phyloP scores from a whole-genome alignment of 305 asterid species.

The Withania somnifera region DNA sequence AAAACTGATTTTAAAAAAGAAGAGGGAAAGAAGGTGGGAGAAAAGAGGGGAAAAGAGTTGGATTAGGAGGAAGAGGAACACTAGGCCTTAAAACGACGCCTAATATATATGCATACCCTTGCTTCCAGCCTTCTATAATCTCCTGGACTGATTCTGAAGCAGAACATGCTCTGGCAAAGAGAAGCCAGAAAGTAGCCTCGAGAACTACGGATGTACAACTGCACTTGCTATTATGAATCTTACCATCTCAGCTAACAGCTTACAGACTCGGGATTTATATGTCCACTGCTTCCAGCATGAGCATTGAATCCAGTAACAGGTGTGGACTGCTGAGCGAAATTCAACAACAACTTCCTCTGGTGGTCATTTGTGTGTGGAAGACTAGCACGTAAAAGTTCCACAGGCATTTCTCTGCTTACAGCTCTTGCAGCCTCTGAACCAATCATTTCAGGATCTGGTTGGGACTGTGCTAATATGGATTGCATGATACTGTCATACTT shows the following conservation, averaged over 20 bases:
- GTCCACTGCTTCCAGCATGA: conserved; percentile 41
- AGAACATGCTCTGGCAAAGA: neutral
- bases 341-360: conserved; percentile 63
- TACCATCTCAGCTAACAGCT: conserved; percentile 26
- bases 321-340: conserved; percentile 71
- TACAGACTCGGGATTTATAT: conserved; percentile 43
- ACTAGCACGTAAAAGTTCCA: conserved; percentile 85
- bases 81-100: conserved; percentile 1
- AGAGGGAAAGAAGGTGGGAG: neutral
- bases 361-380: conserved; percentile 83
- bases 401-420: conserved; percentile 84
- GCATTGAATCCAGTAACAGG: conserved; percentile 40
- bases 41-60: neutral
- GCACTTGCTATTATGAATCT: conserved; percentile 14
- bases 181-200: conserved; percentile 9
- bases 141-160: neutral
- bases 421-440: conserved; percentile 62
- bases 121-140: neutral
- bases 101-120: conserved; percentile 6
- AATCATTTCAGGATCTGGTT: conserved; percentile 23
- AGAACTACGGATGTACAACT: conserved; percentile 24
- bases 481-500: conserved; percentile 71
- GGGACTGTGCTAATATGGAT: conserved; percentile 27
- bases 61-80: neutral
- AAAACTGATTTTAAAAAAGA: neutral